Conservation (phyloP, 495 filamentous ascomycete genomes). For the Oidiodendron maius region DNA sequence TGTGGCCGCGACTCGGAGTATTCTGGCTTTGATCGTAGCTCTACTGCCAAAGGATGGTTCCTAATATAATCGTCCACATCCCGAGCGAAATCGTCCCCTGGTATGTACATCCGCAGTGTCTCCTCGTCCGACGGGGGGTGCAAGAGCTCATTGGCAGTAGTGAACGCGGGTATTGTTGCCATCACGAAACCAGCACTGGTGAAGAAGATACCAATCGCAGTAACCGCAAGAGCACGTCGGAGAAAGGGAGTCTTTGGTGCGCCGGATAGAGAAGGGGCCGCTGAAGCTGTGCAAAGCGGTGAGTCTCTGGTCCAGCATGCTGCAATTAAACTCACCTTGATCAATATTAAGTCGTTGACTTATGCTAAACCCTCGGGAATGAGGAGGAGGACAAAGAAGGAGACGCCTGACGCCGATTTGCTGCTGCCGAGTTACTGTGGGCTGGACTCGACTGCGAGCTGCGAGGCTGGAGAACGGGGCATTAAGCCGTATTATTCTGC, state of each 20-base stretch:
- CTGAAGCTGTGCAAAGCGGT: background rate
- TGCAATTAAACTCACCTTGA: conserved; percentile 3
- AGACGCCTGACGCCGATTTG: background rate
- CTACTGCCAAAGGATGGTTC: conserved; percentile 62
- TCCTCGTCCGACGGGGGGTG: conserved; percentile 64
- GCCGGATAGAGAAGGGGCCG: background rate
- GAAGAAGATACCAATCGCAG: conserved; percentile 37
- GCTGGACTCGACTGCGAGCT: background rate
- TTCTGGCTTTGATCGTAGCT: conserved; percentile 59
- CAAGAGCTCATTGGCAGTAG: conserved; percentile 38
- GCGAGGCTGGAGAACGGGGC: background rate
- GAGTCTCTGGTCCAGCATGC: background rate
- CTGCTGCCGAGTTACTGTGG: background rate
- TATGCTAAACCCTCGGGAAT: background rate
- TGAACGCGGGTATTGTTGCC: conserved; percentile 40
- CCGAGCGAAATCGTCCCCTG: conserved; percentile 51
- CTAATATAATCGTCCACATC: conserved; percentile 68
- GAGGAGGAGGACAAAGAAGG: background rate
- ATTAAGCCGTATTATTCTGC: conserved; percentile 4
- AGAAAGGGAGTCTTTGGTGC: conserved; percentile 18
- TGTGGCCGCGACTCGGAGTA: conserved; percentile 80
- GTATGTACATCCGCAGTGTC: conserved; percentile 58
- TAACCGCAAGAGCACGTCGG: conserved; percentile 24
- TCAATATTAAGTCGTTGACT: background rate
- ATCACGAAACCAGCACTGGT: conserved; percentile 48